Base-by-base conservation (phyloP, 1,139 yeast genomes). In the Saccharomyces hybrid region DNA sequence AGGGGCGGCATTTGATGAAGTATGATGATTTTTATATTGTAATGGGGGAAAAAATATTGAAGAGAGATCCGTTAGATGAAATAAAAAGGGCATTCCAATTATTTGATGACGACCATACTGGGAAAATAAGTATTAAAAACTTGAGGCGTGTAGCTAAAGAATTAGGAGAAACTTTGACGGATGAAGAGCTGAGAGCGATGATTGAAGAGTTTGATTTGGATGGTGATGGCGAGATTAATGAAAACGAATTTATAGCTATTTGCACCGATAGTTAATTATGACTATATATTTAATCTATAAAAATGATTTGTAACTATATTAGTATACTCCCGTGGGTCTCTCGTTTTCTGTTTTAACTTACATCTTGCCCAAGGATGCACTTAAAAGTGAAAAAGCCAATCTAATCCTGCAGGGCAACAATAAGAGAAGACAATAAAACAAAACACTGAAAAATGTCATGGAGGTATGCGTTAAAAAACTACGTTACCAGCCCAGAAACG, bases 171-270 rank as follows among this genome's bases (percentile, higher is more conserved):
- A 88, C 86, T 64, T 75, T 95, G 57, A 86, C 89, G 8, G 99
- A 93, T 61, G 97, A 90, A 57, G 99, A 95, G 65, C 76, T 95
- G 55, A 80, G 87, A 61, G 97, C 98, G 11, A 93, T 95, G 99
- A 93, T 95, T 61, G 97, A 91, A 60, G 99, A 93, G 71, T 95
- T 95, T 67, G 99, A 95, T 72, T 74, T 93, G 56, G 98, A 95
- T 70, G 96, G 88, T 59, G 99, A 95, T 69, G 99, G 98, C 50
- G 97, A 88, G 63, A 90, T 95, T 63, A 86, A 86, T 64, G 95
- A 88, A 66, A 93, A 89, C 60, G 99, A 95, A 74, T 95, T 93
- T 70, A 88, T 89, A 58, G 86, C 88, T 58, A 89, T 91, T 50
- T 89, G 97, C 69, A 83, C 89, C 28, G 96, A 89, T 54, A 63